Percentiles rank a stretch among this genome's conserved stretches.
phyloP scores from a whole-genome alignment of 1,284 basidiomycete species.

The Ganoderma lucidum region DNA sequence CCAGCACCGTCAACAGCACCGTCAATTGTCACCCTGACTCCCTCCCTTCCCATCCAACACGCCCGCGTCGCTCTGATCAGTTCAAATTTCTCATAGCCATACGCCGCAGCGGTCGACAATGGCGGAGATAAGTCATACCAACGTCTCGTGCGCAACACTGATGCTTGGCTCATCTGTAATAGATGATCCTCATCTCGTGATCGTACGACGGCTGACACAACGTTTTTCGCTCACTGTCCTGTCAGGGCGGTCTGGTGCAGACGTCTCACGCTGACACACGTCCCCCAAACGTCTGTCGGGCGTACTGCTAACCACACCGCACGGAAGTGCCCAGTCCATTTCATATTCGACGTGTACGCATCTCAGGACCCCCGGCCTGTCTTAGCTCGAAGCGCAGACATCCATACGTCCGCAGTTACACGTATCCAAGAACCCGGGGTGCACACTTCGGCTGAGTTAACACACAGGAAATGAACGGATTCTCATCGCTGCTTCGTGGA shows the following conservation, averaged over 20 bases:
- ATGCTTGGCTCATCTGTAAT: background rate
- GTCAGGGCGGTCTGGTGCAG: background rate
- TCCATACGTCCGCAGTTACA: background rate
- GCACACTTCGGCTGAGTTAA: background rate
- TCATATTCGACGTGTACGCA: background rate
- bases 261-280: background rate
- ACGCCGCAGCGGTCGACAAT: background rate
- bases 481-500: slow-evolving; percentile 2
- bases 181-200: background rate
- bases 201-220: background rate
- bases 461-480: background rate
- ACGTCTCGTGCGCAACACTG: slow-evolving; percentile 4
- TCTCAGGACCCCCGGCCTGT: background rate
- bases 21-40: slow-evolving; percentile 12
- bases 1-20: slow-evolving; percentile 7
- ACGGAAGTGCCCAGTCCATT: background rate
- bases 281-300: background rate
- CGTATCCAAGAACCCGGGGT: background rate
- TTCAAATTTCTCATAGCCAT: background rate
- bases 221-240: background rate
- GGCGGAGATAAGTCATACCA: background rate
- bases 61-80: background rate
- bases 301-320: background rate
- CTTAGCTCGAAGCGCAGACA: background rate
- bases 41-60: background rate